phyloP scores from a whole-genome alignment of 257 asterid genomes.

The Coffea eugenioides region DNA sequence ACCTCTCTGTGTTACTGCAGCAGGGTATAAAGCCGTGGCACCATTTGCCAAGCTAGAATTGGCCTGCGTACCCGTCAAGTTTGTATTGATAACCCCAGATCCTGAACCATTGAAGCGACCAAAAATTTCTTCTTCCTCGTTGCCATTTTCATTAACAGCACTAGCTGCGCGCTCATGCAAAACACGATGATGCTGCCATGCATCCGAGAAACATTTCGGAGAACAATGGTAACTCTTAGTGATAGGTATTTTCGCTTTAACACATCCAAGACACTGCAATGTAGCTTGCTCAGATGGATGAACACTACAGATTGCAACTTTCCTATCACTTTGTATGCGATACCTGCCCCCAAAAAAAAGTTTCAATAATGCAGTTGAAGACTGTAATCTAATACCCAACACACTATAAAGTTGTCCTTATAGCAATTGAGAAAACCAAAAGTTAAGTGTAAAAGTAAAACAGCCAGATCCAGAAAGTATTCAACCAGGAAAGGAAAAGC shows the following conservation, averaged over 20 bases:
- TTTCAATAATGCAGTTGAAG: not conserved
- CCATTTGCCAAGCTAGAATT: constrained; percentile 63
- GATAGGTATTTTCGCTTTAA: constrained; percentile 80
- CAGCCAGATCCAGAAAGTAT: not conserved
- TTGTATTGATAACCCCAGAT: constrained; percentile 41
- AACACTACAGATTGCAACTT: constrained; percentile 82
- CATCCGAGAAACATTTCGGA: constrained; percentile 81
- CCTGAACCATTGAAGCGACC: constrained; percentile 79
- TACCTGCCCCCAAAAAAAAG: constrained; percentile 53
- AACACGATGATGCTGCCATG: constrained; percentile 95
- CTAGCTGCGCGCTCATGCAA: constrained; percentile 92
- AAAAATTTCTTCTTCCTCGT: constrained; percentile 82
- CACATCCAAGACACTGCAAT: constrained; percentile 85
- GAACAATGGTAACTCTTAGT: constrained; percentile 93
- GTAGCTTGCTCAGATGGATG: constrained; percentile 97
- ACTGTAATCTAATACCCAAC: not conserved
- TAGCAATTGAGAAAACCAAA: not conserved
- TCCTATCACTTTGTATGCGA: constrained; percentile 88
- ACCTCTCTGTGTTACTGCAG: constrained; percentile 66
- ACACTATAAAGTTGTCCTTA: not conserved
- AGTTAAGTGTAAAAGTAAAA: not conserved
- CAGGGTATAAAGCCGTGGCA: constrained; percentile 60
- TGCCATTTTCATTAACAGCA: constrained; percentile 70
- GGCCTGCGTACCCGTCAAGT: constrained; percentile 50
- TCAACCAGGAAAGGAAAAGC: not conserved